Conservation (phyloP, 257 asterid species). For the Solanum tarapatanum region DNA sequence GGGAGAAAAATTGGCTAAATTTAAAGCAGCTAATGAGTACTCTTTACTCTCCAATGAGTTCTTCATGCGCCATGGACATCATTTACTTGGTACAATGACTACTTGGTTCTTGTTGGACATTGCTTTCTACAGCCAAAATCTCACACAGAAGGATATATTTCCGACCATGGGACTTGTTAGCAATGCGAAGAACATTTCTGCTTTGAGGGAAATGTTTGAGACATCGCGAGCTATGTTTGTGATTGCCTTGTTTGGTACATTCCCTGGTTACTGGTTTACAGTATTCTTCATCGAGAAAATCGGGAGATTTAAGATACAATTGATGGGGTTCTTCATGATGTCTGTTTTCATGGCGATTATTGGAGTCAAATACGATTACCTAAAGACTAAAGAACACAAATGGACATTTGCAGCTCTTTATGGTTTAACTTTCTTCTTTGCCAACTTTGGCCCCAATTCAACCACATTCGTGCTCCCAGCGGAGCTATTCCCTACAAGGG, state of each 20-base stretch:
- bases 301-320: background rate
- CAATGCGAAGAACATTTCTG: constrained; percentile 12
- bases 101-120: constrained; percentile 37
- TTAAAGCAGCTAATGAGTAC: constrained; percentile 5
- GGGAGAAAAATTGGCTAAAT: constrained; percentile 21
- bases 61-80: constrained; percentile 28
- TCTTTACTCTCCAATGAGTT: constrained; percentile 31
- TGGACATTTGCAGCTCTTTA: background rate
- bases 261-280: background rate
- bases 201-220: constrained; percentile 19
- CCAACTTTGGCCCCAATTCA: background rate
- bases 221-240: background rate
- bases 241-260: background rate
- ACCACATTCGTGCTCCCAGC: background rate
- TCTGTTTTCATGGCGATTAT: background rate
- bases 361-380: background rate
- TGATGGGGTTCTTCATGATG: constrained; percentile 10
- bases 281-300: background rate
- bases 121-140: constrained; percentile 31
- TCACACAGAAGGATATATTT: constrained; percentile 39
- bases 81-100: constrained; percentile 24
- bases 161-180: constrained; percentile 27
- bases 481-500: background rate
- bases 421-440: background rate
- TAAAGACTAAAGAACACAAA: background rate